These are phyloP conservation scores for Quercus tomentella DNA, from an alignment of 331 rosid genomes.

Conservation along the genomic window DNA sequence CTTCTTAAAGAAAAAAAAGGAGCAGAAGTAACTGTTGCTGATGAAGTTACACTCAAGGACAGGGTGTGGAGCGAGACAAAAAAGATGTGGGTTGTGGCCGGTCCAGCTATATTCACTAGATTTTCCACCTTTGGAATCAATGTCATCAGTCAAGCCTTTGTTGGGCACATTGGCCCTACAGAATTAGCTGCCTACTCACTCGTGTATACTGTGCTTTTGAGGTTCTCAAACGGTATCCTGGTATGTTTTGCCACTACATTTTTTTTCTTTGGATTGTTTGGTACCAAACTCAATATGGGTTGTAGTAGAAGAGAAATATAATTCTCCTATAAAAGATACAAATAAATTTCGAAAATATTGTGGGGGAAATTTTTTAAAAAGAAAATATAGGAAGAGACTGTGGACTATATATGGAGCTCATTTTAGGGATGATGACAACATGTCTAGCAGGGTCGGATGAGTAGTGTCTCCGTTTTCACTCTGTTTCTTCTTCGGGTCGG, in stretches of 20 bases:
- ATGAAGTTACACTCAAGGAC: conserved; percentile 8
- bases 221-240: conserved; percentile 56
- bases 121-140: conserved; percentile 44
- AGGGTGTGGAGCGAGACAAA: conserved; percentile 44
- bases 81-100: conserved; percentile 53
- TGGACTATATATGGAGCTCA: too few relatives aligned
- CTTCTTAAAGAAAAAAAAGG: conserved; percentile 2
- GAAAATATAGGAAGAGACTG: too few relatives aligned
- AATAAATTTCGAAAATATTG: too few relatives aligned
- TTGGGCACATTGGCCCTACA: conserved; percentile 55
- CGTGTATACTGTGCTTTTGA: conserved; percentile 39
- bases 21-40: neutral
- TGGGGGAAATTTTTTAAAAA: too few relatives aligned
- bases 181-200: conserved; percentile 49
- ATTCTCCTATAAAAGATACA: too few relatives aligned
- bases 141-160: conserved; percentile 50
- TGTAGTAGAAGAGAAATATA: too few relatives aligned
- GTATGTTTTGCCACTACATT: conserved; percentile 14
- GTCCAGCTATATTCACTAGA: conserved; percentile 61
- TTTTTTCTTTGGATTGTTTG: too few relatives aligned
- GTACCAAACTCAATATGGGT: too few relatives aligned
- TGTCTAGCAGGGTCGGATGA: too few relatives aligned
- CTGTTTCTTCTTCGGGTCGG: too few relatives aligned
- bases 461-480: too few relatives aligned
- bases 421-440: too few relatives aligned